Percentiles rank a stretch among this genome's conserved stretches.
Evolutionary conservation across 257 asterid genomes (phyloP).

Genomic region (Ligustrum vulgare): DNA sequence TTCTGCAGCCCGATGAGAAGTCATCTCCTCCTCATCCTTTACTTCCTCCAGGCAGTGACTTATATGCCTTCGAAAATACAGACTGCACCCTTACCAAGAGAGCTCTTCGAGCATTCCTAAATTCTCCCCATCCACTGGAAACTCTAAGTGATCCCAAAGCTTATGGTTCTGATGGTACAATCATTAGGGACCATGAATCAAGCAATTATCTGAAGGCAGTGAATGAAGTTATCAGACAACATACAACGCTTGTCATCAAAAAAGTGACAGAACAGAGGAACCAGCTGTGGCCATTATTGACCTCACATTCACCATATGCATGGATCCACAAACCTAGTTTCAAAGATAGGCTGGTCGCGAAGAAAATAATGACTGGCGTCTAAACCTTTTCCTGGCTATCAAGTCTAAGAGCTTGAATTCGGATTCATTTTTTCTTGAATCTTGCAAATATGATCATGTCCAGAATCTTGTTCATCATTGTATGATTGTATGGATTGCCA

Average conservation of each 20-base stretch:
- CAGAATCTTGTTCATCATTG: not conserved
- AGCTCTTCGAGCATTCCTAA: conserved; percentile 61
- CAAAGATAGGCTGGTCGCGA: conserved; percentile 27
- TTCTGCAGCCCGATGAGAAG: conserved; percentile 84
- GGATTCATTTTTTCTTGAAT: not conserved
- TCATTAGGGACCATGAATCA: conserved; percentile 79
- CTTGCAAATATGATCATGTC: not conserved
- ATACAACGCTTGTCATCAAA: conserved; percentile 38
- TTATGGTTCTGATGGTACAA: conserved; percentile 79
- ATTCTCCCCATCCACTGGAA: conserved; percentile 82
- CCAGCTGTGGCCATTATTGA: conserved; percentile 66
- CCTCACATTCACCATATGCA: conserved; percentile 71
- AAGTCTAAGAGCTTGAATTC: not conserved
- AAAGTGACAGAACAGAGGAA: conserved; percentile 56
- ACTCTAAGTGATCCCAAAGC: conserved; percentile 83
- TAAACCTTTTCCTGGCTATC: conserved; percentile 16
- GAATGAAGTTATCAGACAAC: conserved; percentile 55
- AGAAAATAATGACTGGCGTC: conserved; percentile 43
- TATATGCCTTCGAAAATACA: conserved; percentile 44
- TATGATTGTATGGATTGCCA: not conserved
- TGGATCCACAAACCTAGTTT: conserved; percentile 52
- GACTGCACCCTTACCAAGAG: conserved; percentile 33
- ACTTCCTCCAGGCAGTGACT: conserved; percentile 65
- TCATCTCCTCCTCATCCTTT: conserved; percentile 72
- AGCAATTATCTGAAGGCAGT: conserved; percentile 79